Conservation (phyloP, 352 stramenopile genomes). For the Phytopythium oedochilum region DNA sequence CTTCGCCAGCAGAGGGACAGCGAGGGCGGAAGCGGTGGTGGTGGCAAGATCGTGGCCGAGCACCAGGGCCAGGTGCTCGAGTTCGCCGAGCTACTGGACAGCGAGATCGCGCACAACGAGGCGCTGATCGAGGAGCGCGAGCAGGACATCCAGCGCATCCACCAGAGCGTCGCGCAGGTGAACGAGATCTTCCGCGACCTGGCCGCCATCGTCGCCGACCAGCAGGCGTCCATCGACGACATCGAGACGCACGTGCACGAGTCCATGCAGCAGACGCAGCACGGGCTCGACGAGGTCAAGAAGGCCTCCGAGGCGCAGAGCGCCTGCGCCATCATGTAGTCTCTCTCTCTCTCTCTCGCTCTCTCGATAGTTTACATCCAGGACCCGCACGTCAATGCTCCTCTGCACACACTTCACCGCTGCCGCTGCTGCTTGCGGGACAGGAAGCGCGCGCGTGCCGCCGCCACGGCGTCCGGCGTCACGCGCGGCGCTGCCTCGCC, state of each 20-base stretch:
- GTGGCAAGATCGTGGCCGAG: slow-evolving; percentile 53
- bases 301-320: slow-evolving; percentile 81
- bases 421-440: slow-evolving; percentile 21
- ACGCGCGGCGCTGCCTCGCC: slow-evolving; percentile 9
- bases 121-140: slow-evolving; percentile 87
- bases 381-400: too few species aligned
- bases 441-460: slow-evolving; percentile 40
- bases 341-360: too few species aligned
- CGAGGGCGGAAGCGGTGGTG: slow-evolving; percentile 24
- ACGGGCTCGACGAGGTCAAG: slow-evolving; percentile 79
- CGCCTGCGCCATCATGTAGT: slow-evolving; percentile 66
- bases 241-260: slow-evolving; percentile 85
- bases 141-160: slow-evolving; percentile 84
- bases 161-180: slow-evolving; percentile 87
- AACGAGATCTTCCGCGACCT: slow-evolving; percentile 90
- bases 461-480: slow-evolving; percentile 24
- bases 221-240: slow-evolving; percentile 82
- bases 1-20: slow-evolving; percentile 10
- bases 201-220: slow-evolving; percentile 79
- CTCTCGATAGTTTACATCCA: background rate
- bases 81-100: slow-evolving; percentile 70
- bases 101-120: slow-evolving; percentile 86
- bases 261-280: slow-evolving; percentile 78
- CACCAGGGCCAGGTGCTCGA: slow-evolving; percentile 73
- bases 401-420: too few species aligned